Evolutionary conservation across 78 protist genomes (phyloP).

Genomic region (Polysphondylium violaceum): DNA sequence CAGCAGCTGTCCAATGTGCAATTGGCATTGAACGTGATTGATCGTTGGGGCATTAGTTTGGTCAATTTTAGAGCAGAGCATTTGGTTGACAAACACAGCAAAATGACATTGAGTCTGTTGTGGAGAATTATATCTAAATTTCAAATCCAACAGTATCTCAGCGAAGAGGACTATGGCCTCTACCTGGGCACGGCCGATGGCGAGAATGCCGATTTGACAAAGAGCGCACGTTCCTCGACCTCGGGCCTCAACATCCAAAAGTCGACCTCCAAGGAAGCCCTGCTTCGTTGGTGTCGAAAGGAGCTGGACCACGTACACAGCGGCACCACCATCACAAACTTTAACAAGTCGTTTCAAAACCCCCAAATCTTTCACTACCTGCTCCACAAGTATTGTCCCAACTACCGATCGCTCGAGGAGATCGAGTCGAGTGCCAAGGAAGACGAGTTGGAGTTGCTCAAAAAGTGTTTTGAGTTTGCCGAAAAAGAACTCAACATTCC

Average conservation of each 20-base stretch:
- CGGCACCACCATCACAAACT: conserved; percentile 26
- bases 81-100: conserved; percentile 39
- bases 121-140: conserved; percentile 71
- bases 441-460: conserved; percentile 29
- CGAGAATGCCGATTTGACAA: too few species aligned
- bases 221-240: too few species aligned
- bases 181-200: conserved; percentile 4
- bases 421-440: background rate
- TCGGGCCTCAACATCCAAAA: background rate
- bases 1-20: conserved; percentile 65
- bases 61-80: conserved; percentile 69
- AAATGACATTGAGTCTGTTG: conserved; percentile 36
- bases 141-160: conserved; percentile 63
- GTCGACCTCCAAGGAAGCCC: conserved; percentile 32
- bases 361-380: conserved; percentile 43
- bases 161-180: conserved; percentile 28
- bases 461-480: conserved; percentile 49
- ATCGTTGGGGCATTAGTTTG: conserved; percentile 62
- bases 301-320: conserved; percentile 28
- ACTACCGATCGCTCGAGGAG: background rate
- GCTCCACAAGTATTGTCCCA: conserved; percentile 25
- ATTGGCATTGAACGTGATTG: conserved; percentile 33
- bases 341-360: conserved; percentile 61
- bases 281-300: conserved; percentile 61
- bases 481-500: conserved; percentile 48